These are phyloP conservation scores for Leishmania braziliensis DNA, from an alignment of 208 protist species.

Conservation along the genomic window DNA sequence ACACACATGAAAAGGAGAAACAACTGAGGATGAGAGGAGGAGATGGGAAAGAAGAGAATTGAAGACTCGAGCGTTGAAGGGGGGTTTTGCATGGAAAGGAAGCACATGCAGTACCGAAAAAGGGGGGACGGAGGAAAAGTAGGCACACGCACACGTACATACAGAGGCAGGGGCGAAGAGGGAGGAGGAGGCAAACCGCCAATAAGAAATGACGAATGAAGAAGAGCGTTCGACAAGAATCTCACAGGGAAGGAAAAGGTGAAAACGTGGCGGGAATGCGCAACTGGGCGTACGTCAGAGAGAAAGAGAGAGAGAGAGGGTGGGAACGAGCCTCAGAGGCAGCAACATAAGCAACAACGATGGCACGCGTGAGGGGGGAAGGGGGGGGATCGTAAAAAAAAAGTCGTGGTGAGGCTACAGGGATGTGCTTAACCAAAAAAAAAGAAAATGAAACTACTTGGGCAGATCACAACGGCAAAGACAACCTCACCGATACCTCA, in stretches of 20 bases:
- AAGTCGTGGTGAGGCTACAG: background rate
- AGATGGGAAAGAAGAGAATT: background rate
- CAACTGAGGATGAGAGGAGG: background rate
- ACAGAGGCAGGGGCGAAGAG: background rate
- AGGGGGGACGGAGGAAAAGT: background rate
- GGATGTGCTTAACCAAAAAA: slow-evolving; percentile 1
- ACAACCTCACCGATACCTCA: background rate
- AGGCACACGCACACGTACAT: background rate
- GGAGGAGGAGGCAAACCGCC: background rate
- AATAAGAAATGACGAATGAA: background rate
- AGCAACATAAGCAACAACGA: background rate
- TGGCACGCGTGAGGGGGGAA: background rate
- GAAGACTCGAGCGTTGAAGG: background rate
- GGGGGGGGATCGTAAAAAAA: background rate
- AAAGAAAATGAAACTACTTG: background rate
- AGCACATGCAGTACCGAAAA: background rate
- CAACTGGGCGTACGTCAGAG: background rate
- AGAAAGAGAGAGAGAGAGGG: background rate
- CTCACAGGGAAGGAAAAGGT: background rate
- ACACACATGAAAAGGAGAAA: background rate
- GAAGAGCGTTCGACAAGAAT: background rate
- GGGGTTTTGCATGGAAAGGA: background rate
- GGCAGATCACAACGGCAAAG: background rate
- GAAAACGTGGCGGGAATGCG: background rate
- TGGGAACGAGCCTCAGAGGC: background rate